A percentile compares a stretch with the other conserved stretches of the same genome.
Conservation (phyloP, 306 rosid genomes). For the Ziziphus jujuba region DNA sequence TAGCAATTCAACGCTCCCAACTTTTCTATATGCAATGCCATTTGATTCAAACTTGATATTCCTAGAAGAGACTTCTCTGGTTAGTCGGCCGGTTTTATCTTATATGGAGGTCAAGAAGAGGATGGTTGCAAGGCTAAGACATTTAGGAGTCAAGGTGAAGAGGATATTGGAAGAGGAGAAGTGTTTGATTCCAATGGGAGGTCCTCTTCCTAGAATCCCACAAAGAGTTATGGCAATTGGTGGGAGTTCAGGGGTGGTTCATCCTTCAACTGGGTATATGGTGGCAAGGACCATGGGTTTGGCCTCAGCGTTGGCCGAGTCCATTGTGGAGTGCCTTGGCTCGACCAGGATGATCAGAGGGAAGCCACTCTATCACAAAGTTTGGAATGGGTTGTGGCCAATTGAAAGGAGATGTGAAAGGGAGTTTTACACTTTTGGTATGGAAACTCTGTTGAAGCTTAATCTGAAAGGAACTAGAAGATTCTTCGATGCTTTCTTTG, state of each 20-base stretch:
- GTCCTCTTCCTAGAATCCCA: conserved; percentile 69
- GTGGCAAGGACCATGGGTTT: conserved; percentile 67
- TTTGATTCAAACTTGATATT: conserved; percentile 67
- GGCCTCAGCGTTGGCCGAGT: conserved; percentile 50
- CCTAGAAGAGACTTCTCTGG: conserved; percentile 85
- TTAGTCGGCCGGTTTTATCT: conserved; percentile 65
- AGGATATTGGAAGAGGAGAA: conserved; percentile 72
- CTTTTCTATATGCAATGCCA: conserved; percentile 94
- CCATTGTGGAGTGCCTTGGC: conserved; percentile 72
- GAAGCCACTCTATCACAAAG: conserved; percentile 43
- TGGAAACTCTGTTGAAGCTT: conserved; percentile 85
- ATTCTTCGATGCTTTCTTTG: conserved; percentile 84
- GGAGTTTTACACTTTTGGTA: conserved; percentile 79
- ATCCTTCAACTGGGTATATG: conserved; percentile 90
- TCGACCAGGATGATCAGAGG: conserved; percentile 83
- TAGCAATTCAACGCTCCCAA: conserved; percentile 54
- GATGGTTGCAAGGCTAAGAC: conserved; percentile 85
- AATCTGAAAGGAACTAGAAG: conserved; percentile 65
- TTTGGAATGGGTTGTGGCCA: conserved; percentile 85
- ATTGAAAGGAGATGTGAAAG: conserved; percentile 49
- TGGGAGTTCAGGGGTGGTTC: conserved; percentile 73
- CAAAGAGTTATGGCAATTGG: conserved; percentile 77
- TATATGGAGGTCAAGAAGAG: conserved; percentile 60
- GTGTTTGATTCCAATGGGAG: conserved; percentile 96
- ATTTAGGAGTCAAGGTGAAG: conserved; percentile 71